Evolutionary conservation across 1,284 basidiomycete species (phyloP).

Genomic region (Farysia itapuensis): DNA sequence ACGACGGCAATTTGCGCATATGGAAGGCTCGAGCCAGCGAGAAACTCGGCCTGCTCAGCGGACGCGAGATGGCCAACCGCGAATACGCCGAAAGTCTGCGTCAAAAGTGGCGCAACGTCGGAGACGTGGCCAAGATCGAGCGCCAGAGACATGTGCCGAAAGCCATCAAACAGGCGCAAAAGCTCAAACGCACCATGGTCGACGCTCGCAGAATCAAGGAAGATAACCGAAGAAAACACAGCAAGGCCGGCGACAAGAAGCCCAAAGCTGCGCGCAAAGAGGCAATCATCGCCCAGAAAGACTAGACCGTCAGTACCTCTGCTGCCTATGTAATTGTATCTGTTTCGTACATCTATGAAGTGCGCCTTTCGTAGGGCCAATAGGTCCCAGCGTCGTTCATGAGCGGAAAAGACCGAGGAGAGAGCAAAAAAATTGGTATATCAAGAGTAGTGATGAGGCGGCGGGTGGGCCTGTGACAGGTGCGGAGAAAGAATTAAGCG

Average conservation of each 20-base stretch:
- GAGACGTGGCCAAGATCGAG: conserved; percentile 77
- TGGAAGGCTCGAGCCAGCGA: conserved; percentile 95
- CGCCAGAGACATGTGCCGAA: conserved; percentile 85
- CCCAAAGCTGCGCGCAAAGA: conserved; percentile 85
- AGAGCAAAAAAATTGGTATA: no score
- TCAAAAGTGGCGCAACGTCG: conserved; percentile 75
- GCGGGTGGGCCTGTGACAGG: no score
- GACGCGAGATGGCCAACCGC: conserved; percentile 86
- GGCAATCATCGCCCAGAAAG: conserved; percentile 38
- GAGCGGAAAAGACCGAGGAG: no score
- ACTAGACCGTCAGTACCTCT: conserved; percentile 4
- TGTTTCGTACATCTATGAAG: no score
- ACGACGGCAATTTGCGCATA: conserved; percentile 93
- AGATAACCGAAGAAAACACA: conserved; percentile 73
- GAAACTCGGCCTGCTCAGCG: conserved; percentile 85
- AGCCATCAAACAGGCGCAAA: conserved; percentile 80
- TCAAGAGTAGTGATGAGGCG: no score
- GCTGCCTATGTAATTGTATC: no score
- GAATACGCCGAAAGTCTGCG: conserved; percentile 89
- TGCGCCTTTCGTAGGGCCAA: no score
- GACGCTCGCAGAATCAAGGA: conserved; percentile 88
- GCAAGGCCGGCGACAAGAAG: conserved; percentile 78
- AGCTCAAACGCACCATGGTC: conserved; percentile 90
- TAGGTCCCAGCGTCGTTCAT: no score
- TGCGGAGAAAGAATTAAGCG: conserved; percentile 22